Evolutionary conservation across 768 basidiomycete species (phyloP), one percentile per base, ranked within the genome.

Genomic region (Rossbeevera mucosa): DNA sequence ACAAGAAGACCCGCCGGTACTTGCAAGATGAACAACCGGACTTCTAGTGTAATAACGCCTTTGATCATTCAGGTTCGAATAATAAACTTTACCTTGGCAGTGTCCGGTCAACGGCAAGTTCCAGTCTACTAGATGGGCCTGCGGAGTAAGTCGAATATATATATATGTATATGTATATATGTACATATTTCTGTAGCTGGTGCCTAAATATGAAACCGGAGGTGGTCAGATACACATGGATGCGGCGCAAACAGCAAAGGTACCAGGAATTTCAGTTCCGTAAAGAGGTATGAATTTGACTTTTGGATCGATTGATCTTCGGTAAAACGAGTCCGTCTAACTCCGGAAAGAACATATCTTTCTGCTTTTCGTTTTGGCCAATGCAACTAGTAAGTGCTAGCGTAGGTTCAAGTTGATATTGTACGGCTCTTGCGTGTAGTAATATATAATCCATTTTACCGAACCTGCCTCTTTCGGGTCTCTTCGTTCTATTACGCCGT

Each of bases 281-380:
- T 69, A 68, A 68, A 22, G 46, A 63, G 50, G 52, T 50, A 53
- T 59, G 54, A 53, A 55, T 71, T 69, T 69, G 64, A 53, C 65
- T 69, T 71, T 71, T 67, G 45, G 31, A 57, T 60, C 51, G 48
- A 54, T 53, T 67, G 65, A 65, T 67, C 65, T 52, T 69, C 67
- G 63, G 57, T 54, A 24, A 52, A 51, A 66, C 60, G 53, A 51
- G 40, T 64, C 69, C 67, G 69, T 57, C 40, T 52, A 69, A 66
- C 65, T 69, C 68, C 68, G 68, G 58, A 43, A 50, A 46, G 53
- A 54, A 55, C 22, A 48, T 62, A 59, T 62, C 53, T 47, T 40
- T 36, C 50, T 48, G 26, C 38, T 44, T 43, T 38, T 47, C 24
- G 49, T 33, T 55, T 54, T 28, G 49, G 26, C 31, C 42, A 48